These are phyloP conservation scores for Fulvia fulva DNA, from an alignment of 2,329 filamentous ascomycete genomes.

Conservation along the genomic window DNA sequence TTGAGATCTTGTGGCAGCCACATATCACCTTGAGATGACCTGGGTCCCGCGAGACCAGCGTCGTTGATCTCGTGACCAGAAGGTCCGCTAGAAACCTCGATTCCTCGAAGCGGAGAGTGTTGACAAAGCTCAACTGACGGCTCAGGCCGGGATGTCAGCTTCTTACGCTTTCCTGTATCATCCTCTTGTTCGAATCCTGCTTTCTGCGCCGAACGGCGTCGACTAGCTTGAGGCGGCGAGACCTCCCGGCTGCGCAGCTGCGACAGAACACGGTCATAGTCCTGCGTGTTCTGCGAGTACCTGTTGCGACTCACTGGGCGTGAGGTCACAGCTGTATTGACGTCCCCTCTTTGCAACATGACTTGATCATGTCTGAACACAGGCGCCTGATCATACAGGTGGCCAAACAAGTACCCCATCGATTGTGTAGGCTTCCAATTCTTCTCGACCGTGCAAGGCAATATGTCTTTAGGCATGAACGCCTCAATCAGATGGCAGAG, in stretches of 20 bases:
- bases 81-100: too few relatives aligned
- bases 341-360: conserved; percentile 44
- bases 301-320: background rate
- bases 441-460: conserved; percentile 70
- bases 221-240: background rate
- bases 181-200: background rate
- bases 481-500: conserved; percentile 64
- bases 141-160: too few relatives aligned
- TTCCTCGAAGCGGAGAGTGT: background rate
- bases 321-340: background rate
- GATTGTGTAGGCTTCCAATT: conserved; percentile 62
- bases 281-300: conserved; percentile 3
- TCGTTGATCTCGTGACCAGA: too few relatives aligned
- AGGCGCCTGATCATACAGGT: conserved; percentile 56
- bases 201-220: background rate
- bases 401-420: conserved; percentile 67
- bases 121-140: conserved; percentile 4
- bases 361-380: conserved; percentile 62
- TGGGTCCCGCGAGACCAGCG: too few relatives aligned
- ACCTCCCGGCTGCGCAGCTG: background rate
- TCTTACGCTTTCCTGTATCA: conserved; percentile 5
- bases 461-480: conserved; percentile 71
- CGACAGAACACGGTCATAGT: background rate
- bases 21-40: too few relatives aligned
- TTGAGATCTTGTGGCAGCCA: too few relatives aligned